Conservation (phyloP, 768 basidiomycete species). For the Trametes elegans region DNA sequence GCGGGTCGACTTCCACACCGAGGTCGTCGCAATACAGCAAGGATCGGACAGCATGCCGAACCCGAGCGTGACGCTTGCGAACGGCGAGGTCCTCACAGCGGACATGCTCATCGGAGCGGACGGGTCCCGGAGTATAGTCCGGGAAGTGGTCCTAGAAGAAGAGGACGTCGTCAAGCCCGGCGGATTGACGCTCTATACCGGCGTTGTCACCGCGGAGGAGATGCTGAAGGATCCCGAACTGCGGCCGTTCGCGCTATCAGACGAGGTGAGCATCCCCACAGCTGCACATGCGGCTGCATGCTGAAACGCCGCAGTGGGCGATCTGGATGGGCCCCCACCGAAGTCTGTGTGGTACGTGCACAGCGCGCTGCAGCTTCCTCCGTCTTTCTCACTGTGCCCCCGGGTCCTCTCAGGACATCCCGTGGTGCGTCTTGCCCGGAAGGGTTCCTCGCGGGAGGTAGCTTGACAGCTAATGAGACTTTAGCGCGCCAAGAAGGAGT, state of each 20-base stretch:
- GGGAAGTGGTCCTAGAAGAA: conserved; percentile 33
- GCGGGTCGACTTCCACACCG: conserved; percentile 39
- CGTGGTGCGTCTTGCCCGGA: conserved; percentile 18
- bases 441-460: neutral
- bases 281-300: neutral
- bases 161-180: conserved; percentile 31
- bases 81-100: conserved; percentile 42
- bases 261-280: conserved; percentile 35
- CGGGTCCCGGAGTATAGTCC: conserved; percentile 46
- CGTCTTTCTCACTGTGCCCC: neutral
- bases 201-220: conserved; percentile 38
- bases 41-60: conserved; percentile 12
- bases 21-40: conserved; percentile 20
- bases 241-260: conserved; percentile 23
- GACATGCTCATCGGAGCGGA: conserved; percentile 64
- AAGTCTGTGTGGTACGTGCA: conserved; percentile 27
- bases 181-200: conserved; percentile 42
- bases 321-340: conserved; percentile 30
- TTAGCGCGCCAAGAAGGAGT: conserved; percentile 41
- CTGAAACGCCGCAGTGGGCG: conserved; percentile 25
- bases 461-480: neutral
- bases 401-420: conserved; percentile 24
- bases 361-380: neutral
- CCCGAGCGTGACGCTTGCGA: conserved; percentile 32
- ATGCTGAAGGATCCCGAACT: conserved; percentile 44